Evolutionary conservation across 2,329 filamentous ascomycete genomes (phyloP).

Genomic region (Bipolaris bicolor): DNA sequence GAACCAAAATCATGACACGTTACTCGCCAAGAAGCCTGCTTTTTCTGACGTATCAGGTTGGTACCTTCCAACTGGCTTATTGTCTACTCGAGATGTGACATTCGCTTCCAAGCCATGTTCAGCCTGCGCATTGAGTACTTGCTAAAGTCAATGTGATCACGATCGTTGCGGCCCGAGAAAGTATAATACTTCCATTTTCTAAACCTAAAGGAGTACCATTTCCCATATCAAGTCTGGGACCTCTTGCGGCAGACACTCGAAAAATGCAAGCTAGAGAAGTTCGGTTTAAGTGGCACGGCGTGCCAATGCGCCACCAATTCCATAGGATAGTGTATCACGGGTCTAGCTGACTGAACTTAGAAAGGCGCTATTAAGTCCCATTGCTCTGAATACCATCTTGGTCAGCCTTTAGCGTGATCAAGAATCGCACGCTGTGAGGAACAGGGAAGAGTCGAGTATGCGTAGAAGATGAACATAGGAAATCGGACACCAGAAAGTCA

Average conservation of each 20-base stretch:
- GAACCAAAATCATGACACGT: not conserved
- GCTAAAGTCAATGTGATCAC: not conserved
- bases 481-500: not conserved
- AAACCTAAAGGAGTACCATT: slow-evolving; percentile 2
- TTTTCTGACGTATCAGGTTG: not conserved
- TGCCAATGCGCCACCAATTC: slow-evolving; percentile 9
- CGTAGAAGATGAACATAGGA: not conserved
- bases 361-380: slow-evolving; percentile 2
- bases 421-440: not conserved
- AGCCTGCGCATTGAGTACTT: not conserved
- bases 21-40: not conserved
- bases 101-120: not conserved
- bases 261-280: slow-evolving; percentile 7
- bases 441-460: too few species aligned
- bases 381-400: not conserved
- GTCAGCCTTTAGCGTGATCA: not conserved
- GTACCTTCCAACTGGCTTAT: not conserved
- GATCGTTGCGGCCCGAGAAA: not conserved
- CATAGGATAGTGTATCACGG: slow-evolving; percentile 4
- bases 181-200: too few species aligned
- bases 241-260: not conserved
- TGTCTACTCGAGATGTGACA: not conserved
- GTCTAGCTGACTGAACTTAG: slow-evolving; percentile 3
- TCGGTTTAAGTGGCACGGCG: slow-evolving; percentile 6
- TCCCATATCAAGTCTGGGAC: slow-evolving; percentile 11